These are phyloP conservation scores for Parasitella parasitica DNA, from an alignment of 371 early-diverging fungal species.

Conservation along the genomic window DNA sequence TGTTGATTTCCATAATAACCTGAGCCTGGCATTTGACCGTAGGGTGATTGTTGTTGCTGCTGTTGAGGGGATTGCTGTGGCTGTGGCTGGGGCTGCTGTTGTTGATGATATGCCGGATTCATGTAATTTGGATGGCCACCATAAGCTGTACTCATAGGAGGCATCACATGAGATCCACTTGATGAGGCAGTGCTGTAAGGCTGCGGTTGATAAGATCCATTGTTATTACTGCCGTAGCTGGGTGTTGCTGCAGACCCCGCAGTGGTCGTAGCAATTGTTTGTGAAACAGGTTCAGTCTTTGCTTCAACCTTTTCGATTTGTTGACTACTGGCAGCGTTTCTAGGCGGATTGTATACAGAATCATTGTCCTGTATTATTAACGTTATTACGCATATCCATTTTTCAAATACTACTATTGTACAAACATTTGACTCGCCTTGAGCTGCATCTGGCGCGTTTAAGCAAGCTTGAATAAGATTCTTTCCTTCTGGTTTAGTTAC, in stretches of 20 bases:
- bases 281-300: conserved; percentile 3
- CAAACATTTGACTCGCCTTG: conserved; percentile 19
- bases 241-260: background rate
- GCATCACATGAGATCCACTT: background rate
- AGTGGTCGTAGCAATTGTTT: background rate
- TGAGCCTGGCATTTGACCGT: conserved; percentile 16
- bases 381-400: too few species aligned
- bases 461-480: conserved; percentile 92
- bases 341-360: background rate
- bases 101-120: conserved; percentile 13
- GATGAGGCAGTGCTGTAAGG: background rate
- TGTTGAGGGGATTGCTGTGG: conserved; percentile 9
- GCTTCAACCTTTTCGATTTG: conserved; percentile 6
- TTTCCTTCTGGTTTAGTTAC: conserved; percentile 95
- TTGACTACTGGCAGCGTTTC: background rate
- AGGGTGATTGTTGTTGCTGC: conserved; percentile 14
- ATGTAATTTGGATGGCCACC: conserved; percentile 13
- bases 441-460: conserved; percentile 81
- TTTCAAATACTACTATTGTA: too few species aligned
- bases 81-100: background rate
- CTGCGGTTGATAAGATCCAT: conserved; percentile 15
- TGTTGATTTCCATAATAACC: conserved; percentile 17
- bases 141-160: conserved; percentile 7
- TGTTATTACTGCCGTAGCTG: background rate
- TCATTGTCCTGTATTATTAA: conserved; percentile 1